Conservation (phyloP, 352 stramenopile genomes). For the Plasmopara halstedii region DNA sequence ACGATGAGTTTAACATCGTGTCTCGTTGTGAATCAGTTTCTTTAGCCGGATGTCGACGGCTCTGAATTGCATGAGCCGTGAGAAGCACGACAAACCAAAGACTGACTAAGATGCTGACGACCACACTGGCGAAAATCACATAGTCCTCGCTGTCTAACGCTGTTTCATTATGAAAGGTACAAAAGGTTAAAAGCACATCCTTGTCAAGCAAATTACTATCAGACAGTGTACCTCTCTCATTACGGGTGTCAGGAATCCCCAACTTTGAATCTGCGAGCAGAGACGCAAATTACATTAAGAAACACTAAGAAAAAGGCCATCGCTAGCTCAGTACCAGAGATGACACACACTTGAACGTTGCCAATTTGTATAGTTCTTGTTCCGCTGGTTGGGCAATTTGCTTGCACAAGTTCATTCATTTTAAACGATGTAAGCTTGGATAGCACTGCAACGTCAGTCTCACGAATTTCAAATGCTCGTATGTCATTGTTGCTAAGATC, state of each 20-base stretch:
- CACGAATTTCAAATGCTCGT: conserved; percentile 18
- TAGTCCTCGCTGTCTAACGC: conserved; percentile 10
- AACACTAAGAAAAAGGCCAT: no score
- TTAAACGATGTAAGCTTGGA: conserved; percentile 16
- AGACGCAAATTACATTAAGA: no score
- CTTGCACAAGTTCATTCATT: conserved; percentile 21
- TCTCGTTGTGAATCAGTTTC: conserved; percentile 10
- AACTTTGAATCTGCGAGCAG: conserved; percentile 10
- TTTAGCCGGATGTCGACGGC: conserved; percentile 2
- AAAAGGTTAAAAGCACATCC: background rate
- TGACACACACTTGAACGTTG: conserved; percentile 24
- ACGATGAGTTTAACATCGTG: conserved; percentile 12
- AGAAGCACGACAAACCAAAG: conserved; percentile 28
- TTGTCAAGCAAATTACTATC: background rate
- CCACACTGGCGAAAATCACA: conserved; percentile 20
- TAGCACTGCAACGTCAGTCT: conserved; percentile 17
- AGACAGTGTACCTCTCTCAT: conserved; percentile 12
- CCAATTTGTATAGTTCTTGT: conserved; percentile 16
- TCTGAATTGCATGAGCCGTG: conserved; percentile 16
- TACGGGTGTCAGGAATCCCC: conserved; percentile 9
- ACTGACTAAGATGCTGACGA: conserved; percentile 26
- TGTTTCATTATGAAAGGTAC: conserved; percentile 1
- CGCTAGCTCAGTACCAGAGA: conserved; percentile 29
- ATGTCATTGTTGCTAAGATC: conserved; percentile 33
- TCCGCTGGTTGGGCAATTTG: conserved; percentile 16